Evolutionary conservation across 306 rosid genomes (phyloP).

Genomic region (Vachellia pachyceras): DNA sequence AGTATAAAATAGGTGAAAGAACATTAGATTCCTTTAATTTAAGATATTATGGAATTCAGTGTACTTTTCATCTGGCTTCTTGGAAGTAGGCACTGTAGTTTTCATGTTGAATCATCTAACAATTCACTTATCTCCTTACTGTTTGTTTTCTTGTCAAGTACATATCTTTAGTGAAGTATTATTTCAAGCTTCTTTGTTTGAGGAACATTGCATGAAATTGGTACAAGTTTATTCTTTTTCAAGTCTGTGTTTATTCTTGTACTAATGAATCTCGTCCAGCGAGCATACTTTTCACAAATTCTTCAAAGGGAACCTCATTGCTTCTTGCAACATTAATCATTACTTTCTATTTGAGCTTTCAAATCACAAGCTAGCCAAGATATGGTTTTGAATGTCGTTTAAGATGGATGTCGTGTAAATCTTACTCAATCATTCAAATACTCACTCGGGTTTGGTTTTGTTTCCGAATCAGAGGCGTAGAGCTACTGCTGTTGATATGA

Average conservation of each 20-base stretch:
- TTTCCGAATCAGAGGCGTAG: conserved; percentile 57
- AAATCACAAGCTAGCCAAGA: conserved; percentile 40
- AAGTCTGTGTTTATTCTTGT: neutral
- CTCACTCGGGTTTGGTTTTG: conserved; percentile 13
- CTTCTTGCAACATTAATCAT: neutral
- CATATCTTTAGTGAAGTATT: neutral
- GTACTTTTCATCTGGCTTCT: neutral
- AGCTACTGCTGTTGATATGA: conserved; percentile 48
- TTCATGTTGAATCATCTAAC: neutral
- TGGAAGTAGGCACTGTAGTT: neutral
- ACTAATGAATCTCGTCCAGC: neutral
- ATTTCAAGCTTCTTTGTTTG: neutral
- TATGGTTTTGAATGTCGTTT: conserved; percentile 29
- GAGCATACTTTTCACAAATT: neutral
- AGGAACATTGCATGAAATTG: neutral
- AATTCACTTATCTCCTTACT: neutral
- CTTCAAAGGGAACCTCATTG: neutral
- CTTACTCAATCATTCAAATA: conserved; percentile 14
- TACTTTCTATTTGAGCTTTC: conserved; percentile 37
- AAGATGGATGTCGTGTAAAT: too few relatives aligned
- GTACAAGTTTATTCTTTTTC: neutral
- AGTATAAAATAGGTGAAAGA: neutral
- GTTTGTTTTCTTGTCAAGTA: too few relatives aligned
- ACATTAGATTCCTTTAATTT: neutral
- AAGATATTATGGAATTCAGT: neutral